Percentiles rank a stretch among this genome's conserved stretches.
phyloP scores from a whole-genome alignment of 805 yeast species.

The Ogataea trehaloabstinens region DNA sequence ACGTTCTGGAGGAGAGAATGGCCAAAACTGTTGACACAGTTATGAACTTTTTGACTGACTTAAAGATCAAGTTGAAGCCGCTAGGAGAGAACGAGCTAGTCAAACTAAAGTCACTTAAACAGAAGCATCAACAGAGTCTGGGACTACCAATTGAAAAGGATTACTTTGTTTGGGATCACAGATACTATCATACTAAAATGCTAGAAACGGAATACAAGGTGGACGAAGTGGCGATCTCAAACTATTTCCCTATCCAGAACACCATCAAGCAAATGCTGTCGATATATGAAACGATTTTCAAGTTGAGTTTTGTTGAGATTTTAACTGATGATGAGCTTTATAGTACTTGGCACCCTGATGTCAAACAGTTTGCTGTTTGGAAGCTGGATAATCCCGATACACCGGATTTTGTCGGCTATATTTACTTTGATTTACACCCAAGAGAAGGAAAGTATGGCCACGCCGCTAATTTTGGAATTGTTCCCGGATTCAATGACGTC shows the following conservation, averaged over 20 bases:
- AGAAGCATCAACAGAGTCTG: constrained; percentile 45
- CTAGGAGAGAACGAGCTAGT: constrained; percentile 56
- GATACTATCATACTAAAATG: constrained; percentile 62
- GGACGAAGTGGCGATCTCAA: constrained; percentile 68
- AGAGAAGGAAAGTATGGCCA: constrained; percentile 86
- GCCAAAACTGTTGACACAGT: constrained; percentile 69
- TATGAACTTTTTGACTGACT: constrained; percentile 57
- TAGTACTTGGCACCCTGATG: constrained; percentile 77
- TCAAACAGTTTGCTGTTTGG: constrained; percentile 71
- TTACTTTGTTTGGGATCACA: constrained; percentile 71
- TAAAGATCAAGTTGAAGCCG: constrained; percentile 56
- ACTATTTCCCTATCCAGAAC: constrained; percentile 72
- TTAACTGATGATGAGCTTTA: constrained; percentile 31
- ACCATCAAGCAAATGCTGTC: constrained; percentile 68
- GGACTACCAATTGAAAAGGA: constrained; percentile 41
- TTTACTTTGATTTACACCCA: constrained; percentile 80
- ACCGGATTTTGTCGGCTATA: constrained; percentile 70
- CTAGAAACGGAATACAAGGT: constrained; percentile 69
- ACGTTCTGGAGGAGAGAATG: constrained; percentile 73
- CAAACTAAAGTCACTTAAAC: constrained; percentile 49
- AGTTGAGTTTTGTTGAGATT: constrained; percentile 61
- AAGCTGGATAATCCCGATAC: constrained; percentile 46
- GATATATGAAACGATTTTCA: constrained; percentile 68
- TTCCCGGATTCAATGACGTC: constrained; percentile 53
- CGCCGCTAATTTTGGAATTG: constrained; percentile 77